phyloP scores from a whole-genome alignment of 2,329 filamentous ascomycete genomes.

The Ascochyta clinopodiicola region DNA sequence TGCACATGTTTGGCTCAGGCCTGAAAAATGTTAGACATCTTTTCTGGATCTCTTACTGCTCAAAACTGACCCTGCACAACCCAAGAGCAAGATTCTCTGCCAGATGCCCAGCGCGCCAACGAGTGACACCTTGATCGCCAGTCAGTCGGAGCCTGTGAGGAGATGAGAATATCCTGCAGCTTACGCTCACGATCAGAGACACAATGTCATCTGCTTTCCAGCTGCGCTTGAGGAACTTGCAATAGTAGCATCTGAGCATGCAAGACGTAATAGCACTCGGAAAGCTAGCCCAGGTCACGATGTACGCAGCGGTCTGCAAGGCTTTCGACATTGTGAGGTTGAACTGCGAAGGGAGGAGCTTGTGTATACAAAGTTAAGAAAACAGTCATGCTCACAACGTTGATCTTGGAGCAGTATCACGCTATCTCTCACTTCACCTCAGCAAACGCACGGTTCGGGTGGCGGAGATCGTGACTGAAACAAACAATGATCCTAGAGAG shows the following conservation, averaged over 20 bases:
- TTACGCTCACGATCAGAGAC: conserved; percentile 8
- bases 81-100: neutral
- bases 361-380: neutral
- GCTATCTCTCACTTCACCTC: neutral
- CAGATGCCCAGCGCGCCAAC: conserved; percentile 1
- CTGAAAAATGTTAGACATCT: neutral
- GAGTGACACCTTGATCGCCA: neutral
- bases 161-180: neutral
- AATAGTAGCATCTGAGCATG: conserved; percentile 6
- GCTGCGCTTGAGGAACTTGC: neutral
- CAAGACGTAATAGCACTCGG: conserved; percentile 4
- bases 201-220: conserved; percentile 14
- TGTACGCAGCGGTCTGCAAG: conserved; percentile 6
- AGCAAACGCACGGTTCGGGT: neutral
- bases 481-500: neutral
- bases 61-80: conserved; percentile 1
- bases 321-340: neutral
- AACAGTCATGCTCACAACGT: neutral
- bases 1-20: conserved; percentile 3
- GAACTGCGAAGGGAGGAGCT: neutral
- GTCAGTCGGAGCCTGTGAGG: neutral
- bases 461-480: neutral
- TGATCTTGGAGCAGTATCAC: neutral
- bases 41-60: neutral
- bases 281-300: conserved; percentile 6